Base-by-base conservation (phyloP, 2,329 filamentous ascomycete genomes). In the Chaetomium olivaceum region DNA sequence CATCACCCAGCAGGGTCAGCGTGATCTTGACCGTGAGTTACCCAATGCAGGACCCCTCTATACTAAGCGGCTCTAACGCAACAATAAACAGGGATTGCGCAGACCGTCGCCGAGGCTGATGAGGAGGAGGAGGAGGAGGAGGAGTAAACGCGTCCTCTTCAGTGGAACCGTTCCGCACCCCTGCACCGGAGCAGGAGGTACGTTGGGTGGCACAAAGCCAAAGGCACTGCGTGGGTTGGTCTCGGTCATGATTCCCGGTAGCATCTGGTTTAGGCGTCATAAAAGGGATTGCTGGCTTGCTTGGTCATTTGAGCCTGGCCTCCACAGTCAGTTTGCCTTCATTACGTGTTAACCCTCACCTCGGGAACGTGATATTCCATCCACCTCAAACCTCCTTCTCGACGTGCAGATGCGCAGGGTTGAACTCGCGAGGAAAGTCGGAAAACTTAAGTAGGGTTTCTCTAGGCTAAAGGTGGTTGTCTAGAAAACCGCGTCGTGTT, bases 1-100 rank as follows among this genome's bases (percentile, higher is more conserved):
- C 82, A 98, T 99, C 85, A 98, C 95, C 77, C 93, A 98, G 87
- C 89, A 89, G 78, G 95, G 95, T 80, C 93, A 97, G 89, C 92
- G 95, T 87, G 95, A 99, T 91, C 88, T 99, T 87, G 95, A 98
- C 87, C 94, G 88, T 84, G 79, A 69, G 81, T 79, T 57, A 8
- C 54, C 36, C 16, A 36, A 25, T 21, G 56, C 39, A n/a, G 1
- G 2, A 19, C 8, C 12, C 9, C 27, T 6, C 25, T 19, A 9
- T 33, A 25, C 39, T 36, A 19, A 25, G 14, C 4, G 5, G 27
- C 27, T 33, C 48, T 63, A 58, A 50, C 21, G 16, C 29, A n/a
- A 52, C 6, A 48, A 7, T 63, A 64, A 63, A 63, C 61, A 84
- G 82, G 87, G 82, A 93, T 94, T 76, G 91, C 91, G 78, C 89